Evolutionary conservation across 305 asterid species (phyloP).

Genomic region (Lippia alba): DNA sequence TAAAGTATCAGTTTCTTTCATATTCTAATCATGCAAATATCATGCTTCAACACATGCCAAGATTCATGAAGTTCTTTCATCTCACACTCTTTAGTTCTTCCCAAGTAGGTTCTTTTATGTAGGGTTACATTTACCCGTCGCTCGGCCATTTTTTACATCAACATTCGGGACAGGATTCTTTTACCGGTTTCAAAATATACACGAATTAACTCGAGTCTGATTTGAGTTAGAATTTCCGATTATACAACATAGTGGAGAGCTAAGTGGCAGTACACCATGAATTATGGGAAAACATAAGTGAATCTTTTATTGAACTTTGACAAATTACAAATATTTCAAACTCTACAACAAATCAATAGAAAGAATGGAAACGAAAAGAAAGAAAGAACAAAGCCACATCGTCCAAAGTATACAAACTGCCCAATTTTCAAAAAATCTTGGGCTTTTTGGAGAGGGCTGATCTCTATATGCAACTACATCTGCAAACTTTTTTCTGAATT

Average conservation of each 20-base stretch:
- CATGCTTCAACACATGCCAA: constrained; percentile 10
- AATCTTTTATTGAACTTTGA: constrained; percentile 17
- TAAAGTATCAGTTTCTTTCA: no score
- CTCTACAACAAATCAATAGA: constrained; percentile 14
- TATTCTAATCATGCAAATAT: background rate
- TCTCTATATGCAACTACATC: constrained; percentile 32
- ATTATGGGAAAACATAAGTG: background rate
- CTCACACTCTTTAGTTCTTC: constrained; percentile 2
- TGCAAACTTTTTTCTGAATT: background rate
- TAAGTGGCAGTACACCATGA: background rate
- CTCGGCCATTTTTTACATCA: no score
- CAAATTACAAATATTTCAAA: background rate
- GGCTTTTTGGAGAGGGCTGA: constrained; percentile 47
- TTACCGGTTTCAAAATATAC: no score
- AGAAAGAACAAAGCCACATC: constrained; percentile 39
- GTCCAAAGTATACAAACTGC: constrained; percentile 44
- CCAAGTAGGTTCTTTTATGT: no score
- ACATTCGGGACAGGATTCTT: no score
- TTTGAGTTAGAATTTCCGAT: no score
- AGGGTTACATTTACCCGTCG: no score
- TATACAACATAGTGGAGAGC: no score
- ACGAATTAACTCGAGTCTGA: no score
- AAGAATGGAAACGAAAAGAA: background rate
- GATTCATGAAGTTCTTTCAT: constrained; percentile 15
- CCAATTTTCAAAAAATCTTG: constrained; percentile 39